A percentile compares a stretch with the other conserved stretches of the same genome.
Conservation (phyloP, 1,284 basidiomycete genomes). For the Cryptococcus sp. region DNA sequence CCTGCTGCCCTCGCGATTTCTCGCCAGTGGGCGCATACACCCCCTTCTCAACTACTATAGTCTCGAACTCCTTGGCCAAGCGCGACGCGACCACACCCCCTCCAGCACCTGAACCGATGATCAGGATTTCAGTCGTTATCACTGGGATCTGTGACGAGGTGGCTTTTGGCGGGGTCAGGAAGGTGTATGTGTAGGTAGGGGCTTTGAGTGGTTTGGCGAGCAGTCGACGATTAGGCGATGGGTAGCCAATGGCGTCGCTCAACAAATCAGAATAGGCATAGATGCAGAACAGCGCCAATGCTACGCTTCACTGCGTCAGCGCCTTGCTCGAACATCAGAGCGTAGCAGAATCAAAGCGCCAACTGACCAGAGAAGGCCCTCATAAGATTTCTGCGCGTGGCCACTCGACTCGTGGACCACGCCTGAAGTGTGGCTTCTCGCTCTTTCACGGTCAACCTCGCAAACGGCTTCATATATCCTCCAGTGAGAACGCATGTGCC, state of each 20-base stretch:
- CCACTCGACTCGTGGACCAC: conserved; percentile 6
- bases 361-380: conserved; percentile 13
- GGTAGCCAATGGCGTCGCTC: conserved; percentile 12
- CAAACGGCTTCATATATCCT: conserved; percentile 5
- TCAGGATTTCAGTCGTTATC: conserved; percentile 14
- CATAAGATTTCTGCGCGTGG: conserved; percentile 3
- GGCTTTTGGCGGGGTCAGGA: not conserved
- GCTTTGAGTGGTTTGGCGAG: conserved; percentile 8
- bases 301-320: not conserved
- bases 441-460: conserved; percentile 3
- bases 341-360: not conserved
- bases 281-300: not conserved
- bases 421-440: conserved; percentile 11
- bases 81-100: conserved; percentile 52
- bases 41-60: conserved; percentile 57
- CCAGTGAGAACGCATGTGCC: conserved; percentile 11
- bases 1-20: conserved; percentile 34
- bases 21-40: conserved; percentile 45
- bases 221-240: conserved; percentile 13
- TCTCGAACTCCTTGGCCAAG: conserved; percentile 47
- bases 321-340: not conserved
- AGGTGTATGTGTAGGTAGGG: conserved; percentile 7
- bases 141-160: not conserved
- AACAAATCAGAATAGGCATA: conserved; percentile 3
- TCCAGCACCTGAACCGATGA: conserved; percentile 56